These are phyloP conservation scores for Endotrypanum monterogeii DNA, from an alignment of 208 protist species.

Conservation along the genomic window DNA sequence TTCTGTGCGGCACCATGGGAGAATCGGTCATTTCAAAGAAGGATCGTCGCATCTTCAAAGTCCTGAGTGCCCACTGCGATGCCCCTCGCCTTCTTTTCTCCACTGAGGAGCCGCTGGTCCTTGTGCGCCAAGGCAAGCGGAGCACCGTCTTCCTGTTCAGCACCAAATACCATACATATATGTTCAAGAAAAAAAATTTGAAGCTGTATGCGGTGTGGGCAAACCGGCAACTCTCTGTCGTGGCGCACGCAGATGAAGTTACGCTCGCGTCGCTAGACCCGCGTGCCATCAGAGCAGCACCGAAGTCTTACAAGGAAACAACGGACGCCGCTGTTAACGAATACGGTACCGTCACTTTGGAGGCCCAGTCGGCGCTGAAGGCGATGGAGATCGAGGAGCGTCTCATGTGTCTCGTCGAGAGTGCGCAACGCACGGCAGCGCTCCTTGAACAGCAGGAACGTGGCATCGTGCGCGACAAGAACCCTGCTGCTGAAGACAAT, in stretches of 20 bases:
- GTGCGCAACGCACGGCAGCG: constrained; percentile 49
- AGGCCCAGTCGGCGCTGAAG: constrained; percentile 38
- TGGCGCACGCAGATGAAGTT: constrained; percentile 25
- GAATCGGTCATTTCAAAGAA: constrained; percentile 18
- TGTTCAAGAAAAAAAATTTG: constrained; percentile 76
- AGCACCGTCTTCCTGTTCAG: constrained; percentile 69
- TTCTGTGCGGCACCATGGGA: not conserved
- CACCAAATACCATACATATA: constrained; percentile 80
- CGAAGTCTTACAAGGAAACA: constrained; percentile 31
- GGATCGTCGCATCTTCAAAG: constrained; percentile 52
- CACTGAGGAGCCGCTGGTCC: constrained; percentile 41
- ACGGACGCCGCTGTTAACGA: constrained; percentile 34
- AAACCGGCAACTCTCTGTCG: constrained; percentile 61
- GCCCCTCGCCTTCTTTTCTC: constrained; percentile 71
- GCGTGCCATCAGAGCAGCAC: constrained; percentile 17
- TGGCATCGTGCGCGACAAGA: constrained; percentile 21
- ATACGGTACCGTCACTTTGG: constrained; percentile 55
- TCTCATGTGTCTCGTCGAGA: constrained; percentile 49
- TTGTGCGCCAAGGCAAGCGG: constrained; percentile 47
- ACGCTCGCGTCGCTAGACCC: constrained; percentile 26
- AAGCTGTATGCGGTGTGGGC: constrained; percentile 80
- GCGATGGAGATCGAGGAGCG: constrained; percentile 41
- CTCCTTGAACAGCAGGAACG: constrained; percentile 56
- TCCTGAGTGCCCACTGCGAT: constrained; percentile 78
- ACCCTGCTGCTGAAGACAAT: constrained; percentile 15